Evolutionary conservation across 345 rosid genomes (phyloP), one percentile per base, ranked within the genome.

Genomic region (Microthlaspi erraticum): DNA sequence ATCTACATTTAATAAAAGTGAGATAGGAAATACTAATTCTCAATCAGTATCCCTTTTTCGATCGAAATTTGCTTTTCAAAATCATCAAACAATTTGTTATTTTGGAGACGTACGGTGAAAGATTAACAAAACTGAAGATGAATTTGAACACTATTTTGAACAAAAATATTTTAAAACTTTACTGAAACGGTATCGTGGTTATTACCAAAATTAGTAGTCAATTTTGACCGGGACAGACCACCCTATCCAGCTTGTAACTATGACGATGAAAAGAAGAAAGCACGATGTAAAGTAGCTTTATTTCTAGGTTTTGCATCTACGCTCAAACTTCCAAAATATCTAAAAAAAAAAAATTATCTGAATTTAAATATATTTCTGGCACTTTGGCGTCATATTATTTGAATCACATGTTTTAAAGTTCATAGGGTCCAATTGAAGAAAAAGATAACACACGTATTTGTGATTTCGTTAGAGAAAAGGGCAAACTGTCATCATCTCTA

Each of bases 381-480:
- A 10, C 10, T 13, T 53, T 46, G 44, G 39, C 52, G 17, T 56
- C 52, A 56, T 56, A 13, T 10, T n/a, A 64, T 73, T 7, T 34
- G 77, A 64, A 54, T 57, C 77, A 38, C 66, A 64, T 57, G 72
- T 42, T 19, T 11, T 60, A 39, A 48, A 45, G 51, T 52, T 70
- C n/a, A 3, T 2, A 13, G 10, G 72, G 67, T 58, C 72, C 72
- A 73, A 33, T 33, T 37, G 17, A 57, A 41, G 38, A 39, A 73
- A 46, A 26, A 26, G 37, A 64, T 44, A 55, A 73, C 51, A 73
- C 60, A 73, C 60, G 66, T 26, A 53, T 10, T 11, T 56, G 60
- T 56, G 17, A 29, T 51, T 10, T 63, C 38, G 57, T 46, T 66
- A 33, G 20, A 50, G 14, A 66, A 74, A 66, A 23, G n/a, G 5